phyloP scores from a whole-genome alignment of 306 rosid genomes.

The Cercis canadensis region DNA sequence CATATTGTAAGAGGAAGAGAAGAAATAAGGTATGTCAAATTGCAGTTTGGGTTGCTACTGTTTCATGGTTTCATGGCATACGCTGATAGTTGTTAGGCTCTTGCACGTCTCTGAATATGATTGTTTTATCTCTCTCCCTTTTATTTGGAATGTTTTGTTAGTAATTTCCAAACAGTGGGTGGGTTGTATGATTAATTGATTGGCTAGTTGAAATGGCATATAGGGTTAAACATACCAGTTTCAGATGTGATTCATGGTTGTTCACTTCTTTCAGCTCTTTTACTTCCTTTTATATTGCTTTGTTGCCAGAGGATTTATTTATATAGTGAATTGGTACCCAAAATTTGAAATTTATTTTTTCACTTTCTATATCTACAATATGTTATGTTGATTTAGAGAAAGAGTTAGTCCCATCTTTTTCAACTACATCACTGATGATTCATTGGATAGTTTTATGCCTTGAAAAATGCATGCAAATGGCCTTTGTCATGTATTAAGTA shows the following conservation, averaged over 20 bases:
- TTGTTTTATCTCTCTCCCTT: constrained; percentile 21
- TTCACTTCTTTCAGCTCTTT: background rate
- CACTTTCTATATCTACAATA: background rate
- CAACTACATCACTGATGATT: background rate
- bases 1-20: constrained; percentile 98
- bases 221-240: constrained; percentile 3
- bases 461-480: constrained; percentile 6
- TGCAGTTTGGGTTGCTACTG: constrained; percentile 20
- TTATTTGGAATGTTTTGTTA: too few species aligned
- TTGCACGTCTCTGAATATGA: constrained; percentile 1
- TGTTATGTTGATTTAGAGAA: background rate
- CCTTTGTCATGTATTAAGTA: background rate
- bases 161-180: too few species aligned
- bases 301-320: background rate
- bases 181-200: constrained; percentile 16
- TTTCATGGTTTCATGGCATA: constrained; percentile 16
- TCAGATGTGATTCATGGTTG: background rate
- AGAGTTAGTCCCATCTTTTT: background rate
- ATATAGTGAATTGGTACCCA: background rate
- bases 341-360: background rate
- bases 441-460: constrained; percentile 10
- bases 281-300: background rate
- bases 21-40: constrained; percentile 79
- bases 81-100: too few species aligned
- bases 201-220: constrained; percentile 13